phyloP scores from a whole-genome alignment of 78 protist species.

The Diacronema lutheri region DNA sequence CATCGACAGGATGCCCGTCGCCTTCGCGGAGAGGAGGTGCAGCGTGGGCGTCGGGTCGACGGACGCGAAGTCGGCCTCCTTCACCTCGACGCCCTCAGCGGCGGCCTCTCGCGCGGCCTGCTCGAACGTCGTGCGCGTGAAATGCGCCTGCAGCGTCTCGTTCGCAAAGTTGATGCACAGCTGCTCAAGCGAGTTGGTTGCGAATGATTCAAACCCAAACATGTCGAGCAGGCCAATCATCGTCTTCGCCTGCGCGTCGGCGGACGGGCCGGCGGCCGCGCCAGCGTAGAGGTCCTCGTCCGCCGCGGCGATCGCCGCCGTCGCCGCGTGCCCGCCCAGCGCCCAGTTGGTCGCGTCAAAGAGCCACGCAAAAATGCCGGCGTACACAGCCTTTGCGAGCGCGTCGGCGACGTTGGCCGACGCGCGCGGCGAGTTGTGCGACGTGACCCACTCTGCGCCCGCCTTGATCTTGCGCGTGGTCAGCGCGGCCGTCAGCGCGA shows the following conservation, averaged over 20 bases:
- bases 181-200: conserved; percentile 29
- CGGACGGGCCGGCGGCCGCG: not conserved
- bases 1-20: not conserved
- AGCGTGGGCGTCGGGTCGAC: too few species aligned
- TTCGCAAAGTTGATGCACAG: conserved; percentile 91
- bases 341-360: conserved; percentile 70
- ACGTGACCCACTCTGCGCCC: too few species aligned
- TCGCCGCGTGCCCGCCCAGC: not conserved
- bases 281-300: too few species aligned
- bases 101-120: too few species aligned
- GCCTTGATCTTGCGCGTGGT: conserved; percentile 27
- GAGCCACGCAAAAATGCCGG: conserved; percentile 81
- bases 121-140: conserved; percentile 41
- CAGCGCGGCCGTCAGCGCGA: not conserved
- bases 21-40: too few species aligned
- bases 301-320: too few species aligned
- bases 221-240: conserved; percentile 89
- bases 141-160: conserved; percentile 86
- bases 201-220: conserved; percentile 91
- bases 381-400: conserved; percentile 85
- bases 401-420: conserved; percentile 40
- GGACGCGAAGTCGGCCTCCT: too few species aligned
- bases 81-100: too few species aligned
- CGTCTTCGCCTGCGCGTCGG: not conserved
- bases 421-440: too few species aligned